A percentile compares a stretch with the other conserved stretches of the same genome.
These are phyloP conservation scores for Candida railenensis DNA, from an alignment of 805 yeast genomes.

Conservation along the genomic window DNA sequence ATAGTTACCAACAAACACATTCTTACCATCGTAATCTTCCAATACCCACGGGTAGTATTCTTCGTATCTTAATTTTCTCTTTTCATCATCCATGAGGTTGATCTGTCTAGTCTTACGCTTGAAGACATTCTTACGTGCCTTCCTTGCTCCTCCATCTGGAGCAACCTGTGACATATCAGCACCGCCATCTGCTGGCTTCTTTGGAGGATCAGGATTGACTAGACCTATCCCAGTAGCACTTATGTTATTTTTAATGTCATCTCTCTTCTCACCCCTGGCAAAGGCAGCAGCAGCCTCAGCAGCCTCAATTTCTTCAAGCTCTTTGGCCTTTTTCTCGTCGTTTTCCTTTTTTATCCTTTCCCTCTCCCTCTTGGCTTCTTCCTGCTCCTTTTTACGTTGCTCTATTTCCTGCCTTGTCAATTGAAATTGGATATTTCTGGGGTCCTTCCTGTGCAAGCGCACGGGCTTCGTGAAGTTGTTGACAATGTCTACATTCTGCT, in stretches of 20 bases:
- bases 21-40: constrained; percentile 93
- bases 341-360: constrained; percentile 11
- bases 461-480: constrained; percentile 77
- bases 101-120: constrained; percentile 85
- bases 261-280: constrained; percentile 14
- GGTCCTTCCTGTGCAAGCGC: constrained; percentile 89
- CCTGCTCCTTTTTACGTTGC: constrained; percentile 41
- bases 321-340: constrained; percentile 12
- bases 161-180: constrained; percentile 70
- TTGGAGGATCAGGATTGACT: constrained; percentile 9
- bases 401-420: constrained; percentile 76
- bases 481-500: constrained; percentile 68
- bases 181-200: constrained; percentile 25
- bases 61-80: constrained; percentile 84
- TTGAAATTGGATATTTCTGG: constrained; percentile 85
- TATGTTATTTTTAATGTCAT: constrained; percentile 10
- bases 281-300: constrained; percentile 17
- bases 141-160: constrained; percentile 89
- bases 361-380: constrained; percentile 22
- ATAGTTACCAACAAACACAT: constrained; percentile 93
- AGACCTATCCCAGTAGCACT: constrained; percentile 3
- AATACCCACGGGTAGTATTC: constrained; percentile 98
- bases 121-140: constrained; percentile 53
- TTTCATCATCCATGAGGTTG: constrained; percentile 75
- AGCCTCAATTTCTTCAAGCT: constrained; percentile 9